Conservation (phyloP, 805 yeast species). For the Scheffersomyces stipitis region DNA sequence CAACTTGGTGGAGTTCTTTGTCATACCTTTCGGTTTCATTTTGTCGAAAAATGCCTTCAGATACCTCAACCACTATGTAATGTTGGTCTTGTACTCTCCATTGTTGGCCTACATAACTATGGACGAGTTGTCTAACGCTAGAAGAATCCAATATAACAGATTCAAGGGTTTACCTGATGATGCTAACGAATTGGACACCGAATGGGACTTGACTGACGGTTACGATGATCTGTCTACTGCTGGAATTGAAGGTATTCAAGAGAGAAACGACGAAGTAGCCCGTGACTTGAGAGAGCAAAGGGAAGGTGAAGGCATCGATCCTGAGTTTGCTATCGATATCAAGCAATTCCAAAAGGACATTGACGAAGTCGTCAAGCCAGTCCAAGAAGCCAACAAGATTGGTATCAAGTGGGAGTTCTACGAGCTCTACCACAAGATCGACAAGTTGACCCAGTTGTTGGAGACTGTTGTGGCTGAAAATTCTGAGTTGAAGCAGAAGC, state of each 20-base stretch:
- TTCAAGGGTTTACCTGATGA: constrained; percentile 66
- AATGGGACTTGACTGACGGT: constrained; percentile 85
- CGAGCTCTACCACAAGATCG: constrained; percentile 53
- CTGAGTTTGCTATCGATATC: constrained; percentile 57
- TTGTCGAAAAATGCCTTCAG: constrained; percentile 35
- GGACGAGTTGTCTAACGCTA: constrained; percentile 66
- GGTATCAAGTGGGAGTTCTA: constrained; percentile 68
- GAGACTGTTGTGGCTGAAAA: constrained; percentile 38
- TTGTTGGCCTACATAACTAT: constrained; percentile 57
- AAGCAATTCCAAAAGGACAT: constrained; percentile 52
- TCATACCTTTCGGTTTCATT: constrained; percentile 31
- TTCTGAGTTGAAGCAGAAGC: constrained; percentile 20
- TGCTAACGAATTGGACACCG: constrained; percentile 72
- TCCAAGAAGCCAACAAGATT: constrained; percentile 49
- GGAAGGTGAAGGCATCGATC: constrained; percentile 67
- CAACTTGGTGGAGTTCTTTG: constrained; percentile 62
- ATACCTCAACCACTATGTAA: constrained; percentile 50
- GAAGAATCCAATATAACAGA: constrained; percentile 71
- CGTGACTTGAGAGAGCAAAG: constrained; percentile 49
- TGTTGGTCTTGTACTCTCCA: constrained; percentile 71
- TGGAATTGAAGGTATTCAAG: constrained; percentile 40
- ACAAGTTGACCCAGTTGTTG: constrained; percentile 42
- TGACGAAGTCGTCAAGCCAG: constrained; percentile 55
- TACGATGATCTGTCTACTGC: constrained; percentile 37
- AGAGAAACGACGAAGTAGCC: constrained; percentile 36